A percentile compares a stretch with the other conserved stretches of the same genome.
Evolutionary conservation across 768 basidiomycete genomes (phyloP).

Genomic region (Auricularia auricula-judae): DNA sequence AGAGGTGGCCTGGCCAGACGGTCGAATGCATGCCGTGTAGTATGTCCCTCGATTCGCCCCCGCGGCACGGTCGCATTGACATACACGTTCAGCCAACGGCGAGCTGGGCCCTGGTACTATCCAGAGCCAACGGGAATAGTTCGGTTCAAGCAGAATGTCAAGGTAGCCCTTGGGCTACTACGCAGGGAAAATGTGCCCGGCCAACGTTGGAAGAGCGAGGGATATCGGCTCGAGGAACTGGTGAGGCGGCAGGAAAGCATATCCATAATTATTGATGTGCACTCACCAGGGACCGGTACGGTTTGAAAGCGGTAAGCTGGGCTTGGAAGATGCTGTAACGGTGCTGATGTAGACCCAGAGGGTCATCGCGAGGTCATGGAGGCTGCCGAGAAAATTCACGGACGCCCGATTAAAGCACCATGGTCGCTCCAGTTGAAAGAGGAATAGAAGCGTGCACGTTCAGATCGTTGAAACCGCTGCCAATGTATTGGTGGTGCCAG

Average conservation of each 20-base stretch:
- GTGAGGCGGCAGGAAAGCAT: not conserved
- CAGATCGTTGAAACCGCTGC: no score
- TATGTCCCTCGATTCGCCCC: not conserved
- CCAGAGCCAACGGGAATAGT: not conserved
- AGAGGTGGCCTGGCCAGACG: not conserved
- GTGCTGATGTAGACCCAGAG: not conserved
- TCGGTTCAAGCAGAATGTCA: not conserved
- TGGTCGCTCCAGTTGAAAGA: not conserved
- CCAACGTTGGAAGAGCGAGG: not conserved
- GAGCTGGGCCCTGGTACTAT: not conserved
- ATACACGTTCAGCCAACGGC: not conserved
- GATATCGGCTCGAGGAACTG: not conserved
- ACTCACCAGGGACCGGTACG: not conserved
- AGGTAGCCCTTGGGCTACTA: not conserved
- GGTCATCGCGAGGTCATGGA: not conserved
- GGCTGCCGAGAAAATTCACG: not conserved
- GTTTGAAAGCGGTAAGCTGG: not conserved
- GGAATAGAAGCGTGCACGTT: no score
- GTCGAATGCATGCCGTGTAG: not conserved
- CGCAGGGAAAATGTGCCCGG: not conserved
- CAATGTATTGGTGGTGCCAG: no score
- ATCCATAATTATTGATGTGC: not conserved
- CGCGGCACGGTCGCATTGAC: not conserved
- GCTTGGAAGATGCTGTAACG: not conserved
- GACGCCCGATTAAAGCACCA: not conserved